These are phyloP conservation scores for Monosporascus sp. DNA, from an alignment of 2,329 filamentous ascomycete genomes.

Conservation along the genomic window DNA sequence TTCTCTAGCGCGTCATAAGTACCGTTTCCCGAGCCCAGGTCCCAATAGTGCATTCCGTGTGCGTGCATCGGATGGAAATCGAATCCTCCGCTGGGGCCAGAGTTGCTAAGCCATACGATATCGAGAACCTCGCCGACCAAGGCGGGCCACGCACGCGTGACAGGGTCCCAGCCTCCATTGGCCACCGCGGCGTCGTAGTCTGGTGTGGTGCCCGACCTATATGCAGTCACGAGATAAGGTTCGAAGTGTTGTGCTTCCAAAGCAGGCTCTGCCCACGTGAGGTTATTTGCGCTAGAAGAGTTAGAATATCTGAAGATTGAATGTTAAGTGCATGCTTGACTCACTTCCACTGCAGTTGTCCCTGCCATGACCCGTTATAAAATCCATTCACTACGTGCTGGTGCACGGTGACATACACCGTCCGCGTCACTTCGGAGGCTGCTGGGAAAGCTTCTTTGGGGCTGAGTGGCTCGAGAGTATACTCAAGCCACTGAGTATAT, in stretches of 20 bases:
- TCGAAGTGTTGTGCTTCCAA: conserved; percentile 15
- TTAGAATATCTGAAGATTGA: neutral
- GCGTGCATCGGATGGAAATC: conserved; percentile 50
- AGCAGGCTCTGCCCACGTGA: conserved; percentile 38
- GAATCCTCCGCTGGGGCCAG: conserved; percentile 29
- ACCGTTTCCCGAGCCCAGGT: conserved; percentile 48
- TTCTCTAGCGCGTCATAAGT: conserved; percentile 45
- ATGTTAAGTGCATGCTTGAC: conserved; percentile 4
- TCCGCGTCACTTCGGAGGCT: conserved; percentile 44
- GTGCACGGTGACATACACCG: conserved; percentile 40
- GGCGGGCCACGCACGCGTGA: conserved; percentile 44
- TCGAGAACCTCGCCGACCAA: conserved; percentile 52
- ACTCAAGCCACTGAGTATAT: conserved; percentile 37
- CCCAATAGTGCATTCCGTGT: conserved; percentile 50
- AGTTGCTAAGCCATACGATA: conserved; percentile 43
- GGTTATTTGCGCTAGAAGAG: conserved; percentile 31
- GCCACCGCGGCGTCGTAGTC: conserved; percentile 44
- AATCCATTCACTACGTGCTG: conserved; percentile 31
- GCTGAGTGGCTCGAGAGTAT: conserved; percentile 36
- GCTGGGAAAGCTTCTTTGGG: conserved; percentile 29
- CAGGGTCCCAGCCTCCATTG: conserved; percentile 51
- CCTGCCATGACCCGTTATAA: conserved; percentile 4
- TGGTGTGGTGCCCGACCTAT: conserved; percentile 45
- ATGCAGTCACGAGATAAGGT: conserved; percentile 50
- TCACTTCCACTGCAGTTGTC: conserved; percentile 32